Evolutionary conservation across 2,329 filamentous ascomycete species (phyloP).

Genomic region (Raffaelea deltoideospora): DNA sequence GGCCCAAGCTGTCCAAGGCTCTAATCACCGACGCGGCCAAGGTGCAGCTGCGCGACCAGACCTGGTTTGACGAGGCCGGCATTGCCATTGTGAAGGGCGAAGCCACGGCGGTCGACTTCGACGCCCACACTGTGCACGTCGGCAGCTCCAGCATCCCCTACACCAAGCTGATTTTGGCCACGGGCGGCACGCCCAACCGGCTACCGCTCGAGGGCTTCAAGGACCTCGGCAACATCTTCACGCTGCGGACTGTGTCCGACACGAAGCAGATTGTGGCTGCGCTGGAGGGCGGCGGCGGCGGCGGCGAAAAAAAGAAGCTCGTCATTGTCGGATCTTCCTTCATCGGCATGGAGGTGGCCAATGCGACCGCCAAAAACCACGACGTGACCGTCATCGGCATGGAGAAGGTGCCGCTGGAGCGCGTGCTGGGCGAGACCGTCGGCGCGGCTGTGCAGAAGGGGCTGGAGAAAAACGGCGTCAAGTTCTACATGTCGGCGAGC

Average conservation of each 20-base stretch:
- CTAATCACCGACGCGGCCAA: conserved; percentile 69
- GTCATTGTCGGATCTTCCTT: conserved; percentile 88
- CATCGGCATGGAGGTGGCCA: conserved; percentile 96
- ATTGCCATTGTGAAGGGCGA: conserved; percentile 45
- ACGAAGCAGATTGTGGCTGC: conserved; percentile 62
- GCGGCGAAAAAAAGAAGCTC: conserved; percentile 53
- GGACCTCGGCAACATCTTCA: conserved; percentile 74
- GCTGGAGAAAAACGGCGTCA: conserved; percentile 75
- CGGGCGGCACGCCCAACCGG: conserved; percentile 61
- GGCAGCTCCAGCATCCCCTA: conserved; percentile 59
- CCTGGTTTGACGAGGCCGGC: conserved; percentile 55
- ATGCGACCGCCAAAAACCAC: conserved; percentile 69
- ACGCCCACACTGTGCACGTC: conserved; percentile 53
- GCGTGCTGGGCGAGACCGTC: conserved; percentile 69
- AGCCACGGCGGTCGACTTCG: conserved; percentile 65
- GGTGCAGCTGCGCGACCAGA: conserved; percentile 58
- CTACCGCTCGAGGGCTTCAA: conserved; percentile 79
- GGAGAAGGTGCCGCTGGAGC: conserved; percentile 72
- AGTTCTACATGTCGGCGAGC: conserved; percentile 66
- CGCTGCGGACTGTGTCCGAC: conserved; percentile 63
- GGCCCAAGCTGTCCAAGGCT: conserved; percentile 91
- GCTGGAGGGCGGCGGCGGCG: conserved; percentile 57
- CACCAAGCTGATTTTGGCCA: conserved; percentile 79
- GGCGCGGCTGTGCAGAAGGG: conserved; percentile 66
- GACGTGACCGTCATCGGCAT: conserved; percentile 76